phyloP scores from a whole-genome alignment of 441 rosid genomes.

The Eutrema salsugineum region DNA sequence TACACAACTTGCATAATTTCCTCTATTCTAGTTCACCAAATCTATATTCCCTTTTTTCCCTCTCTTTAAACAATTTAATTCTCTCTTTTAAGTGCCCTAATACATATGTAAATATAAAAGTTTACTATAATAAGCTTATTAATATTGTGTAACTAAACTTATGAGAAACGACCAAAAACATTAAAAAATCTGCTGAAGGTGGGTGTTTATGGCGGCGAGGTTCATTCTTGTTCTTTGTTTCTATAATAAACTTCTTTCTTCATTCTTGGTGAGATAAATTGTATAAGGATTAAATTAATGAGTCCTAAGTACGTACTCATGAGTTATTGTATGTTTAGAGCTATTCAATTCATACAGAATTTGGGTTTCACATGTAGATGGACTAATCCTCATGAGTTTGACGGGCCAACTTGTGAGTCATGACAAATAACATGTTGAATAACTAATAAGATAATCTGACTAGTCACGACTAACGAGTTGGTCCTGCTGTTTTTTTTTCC shows the following conservation, averaged over 20 bases:
- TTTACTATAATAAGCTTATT: neutral
- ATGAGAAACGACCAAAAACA: neutral
- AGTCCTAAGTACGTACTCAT: neutral
- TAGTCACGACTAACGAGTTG: neutral
- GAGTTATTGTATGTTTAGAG: neutral
- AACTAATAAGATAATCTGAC: neutral
- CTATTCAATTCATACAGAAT: neutral
- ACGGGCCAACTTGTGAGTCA: neutral
- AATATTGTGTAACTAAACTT: neutral
- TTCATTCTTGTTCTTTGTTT: neutral
- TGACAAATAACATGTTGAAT: neutral
- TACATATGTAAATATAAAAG: neutral
- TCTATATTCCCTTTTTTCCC: neutral
- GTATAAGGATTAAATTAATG: neutral
- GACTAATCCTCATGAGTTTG: neutral
- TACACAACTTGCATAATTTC: constrained; percentile 2
- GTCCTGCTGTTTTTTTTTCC: neutral
- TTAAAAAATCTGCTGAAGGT: neutral
- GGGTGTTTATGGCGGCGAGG: neutral
- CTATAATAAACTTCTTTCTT: neutral
- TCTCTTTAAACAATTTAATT: neutral
- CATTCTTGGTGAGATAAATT: no score
- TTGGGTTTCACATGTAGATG: neutral
- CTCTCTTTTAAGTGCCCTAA: neutral
- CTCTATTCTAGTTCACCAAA: neutral